Base-by-base conservation (phyloP, 225 moss, liverwort and hornwort species). In the Anthoceros angustus region DNA sequence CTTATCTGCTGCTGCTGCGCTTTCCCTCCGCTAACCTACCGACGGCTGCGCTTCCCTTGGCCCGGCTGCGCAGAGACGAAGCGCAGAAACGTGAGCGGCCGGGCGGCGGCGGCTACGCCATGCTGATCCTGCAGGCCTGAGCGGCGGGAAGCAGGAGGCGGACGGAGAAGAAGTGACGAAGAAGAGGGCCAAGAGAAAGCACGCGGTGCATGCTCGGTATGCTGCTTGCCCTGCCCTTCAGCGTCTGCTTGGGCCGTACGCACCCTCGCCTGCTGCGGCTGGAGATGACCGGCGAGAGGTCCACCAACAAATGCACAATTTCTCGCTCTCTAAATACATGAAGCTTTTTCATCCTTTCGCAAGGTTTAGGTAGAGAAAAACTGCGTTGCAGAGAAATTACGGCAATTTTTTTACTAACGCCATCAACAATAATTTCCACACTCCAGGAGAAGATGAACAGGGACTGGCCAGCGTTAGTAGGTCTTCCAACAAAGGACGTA, bases 1-100 rank as follows among this genome's bases (percentile, higher is more conserved):
- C 68, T 12, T 60, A n/a, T n/a, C n/a, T n/a, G n/a, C n/a, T n/a
- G n/a, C n/a, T 20, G 61, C 38, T 38, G 26, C 46, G 38, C 68
- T 61, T 45, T 68, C 45, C 68, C 68, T 38, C 48, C 16, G 20
- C 55, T 25, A 2, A 10, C 46, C 68, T 68, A 49, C 68, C 14
- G 15, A 20, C 20, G 49, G 20, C 49, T 50, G 49, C 49, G 6
- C 20, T 3, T 14, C 49, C 15, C 49, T 20, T 11, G 15, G 15
- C 49, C 49, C 20, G 5, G 8, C 49, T 14, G 16, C 8, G 16
- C 49, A 50, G 6, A 50, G 20, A 50, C 20, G 49, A 14, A 50
- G 49, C 49, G 14, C 5, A 50, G 14, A 20, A 50, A 14, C 15
- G 20, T 50, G 5, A 14, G 49, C 49, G 49, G 14, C 20, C 7